Evolutionary conservation across 23 red algal genomes (phyloP), one percentile per base, ranked within the genome.

Genomic region (Rhodosorus marinus): DNA sequence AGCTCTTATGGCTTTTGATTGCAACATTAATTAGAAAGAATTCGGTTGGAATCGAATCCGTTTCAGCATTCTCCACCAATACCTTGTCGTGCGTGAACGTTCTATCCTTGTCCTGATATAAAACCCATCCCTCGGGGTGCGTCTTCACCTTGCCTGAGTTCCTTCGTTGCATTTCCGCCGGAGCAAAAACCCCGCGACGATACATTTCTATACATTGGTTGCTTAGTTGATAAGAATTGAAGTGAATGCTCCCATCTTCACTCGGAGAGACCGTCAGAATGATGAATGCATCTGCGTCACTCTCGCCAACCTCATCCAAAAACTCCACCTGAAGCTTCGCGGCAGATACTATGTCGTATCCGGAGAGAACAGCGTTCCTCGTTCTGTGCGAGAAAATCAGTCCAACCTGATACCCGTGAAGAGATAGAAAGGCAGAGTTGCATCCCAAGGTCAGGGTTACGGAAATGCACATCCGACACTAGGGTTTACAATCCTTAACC

Each of bases 191-290:
- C 21, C 55, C 72, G 1, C 58, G 74, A 2, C 54, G 42, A 35
- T 66, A 72, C 67, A 98, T 76, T 15, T 73, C 26, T 42, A 98
- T 50, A 2, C 73, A 78, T 19, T 81, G 65, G 43, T 98, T 80
- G 24, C 69, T 79, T 9, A 98, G 51, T 57, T 98, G 90, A 51
- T 98, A 98, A 14, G 90, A 79, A 51, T 98, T 80, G 59, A 98
- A 83, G 0, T 56, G 41, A 24, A 60, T 76, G 50, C 72, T 47
- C 26, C 90, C 90, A n/a, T 81, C 68, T 23, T 75, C 70, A 8
- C 63, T 70, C 4, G 66, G 56, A 19, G 69, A 62, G 8, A 98
- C 90, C 20, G 72, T 59, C 31, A 98, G 58, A 3, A 75, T 70
- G 23, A 98, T 75, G 71, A 98, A 98, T 9, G 53, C 58, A 20